Percentiles rank a stretch among this genome's conserved stretches.
Evolutionary conservation across 129 eudicot species (phyloP).

Genomic region (Chrysanthemum lavandulifolium): DNA sequence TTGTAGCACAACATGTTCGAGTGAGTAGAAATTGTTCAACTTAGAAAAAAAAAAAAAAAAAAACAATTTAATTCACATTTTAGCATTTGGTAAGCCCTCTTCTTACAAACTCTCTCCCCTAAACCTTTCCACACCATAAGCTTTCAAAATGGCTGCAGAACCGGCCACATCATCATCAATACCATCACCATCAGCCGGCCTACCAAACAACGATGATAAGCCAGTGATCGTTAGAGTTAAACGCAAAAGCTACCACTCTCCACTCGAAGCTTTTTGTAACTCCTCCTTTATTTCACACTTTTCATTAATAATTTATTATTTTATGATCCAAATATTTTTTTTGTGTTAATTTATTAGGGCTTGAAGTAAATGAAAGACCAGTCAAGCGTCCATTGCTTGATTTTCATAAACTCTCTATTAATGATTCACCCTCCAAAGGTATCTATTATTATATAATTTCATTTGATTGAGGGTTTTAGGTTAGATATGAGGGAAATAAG

Average conservation of each 20-base stretch:
- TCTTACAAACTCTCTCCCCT: no score
- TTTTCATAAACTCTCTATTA: conserved; percentile 70
- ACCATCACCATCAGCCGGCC: no score
- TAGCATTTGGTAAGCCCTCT: no score
- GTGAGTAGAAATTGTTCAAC: no score
- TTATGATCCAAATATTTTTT: background rate
- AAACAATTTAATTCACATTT: no score
- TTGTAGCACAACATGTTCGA: no score
- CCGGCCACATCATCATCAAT: no score
- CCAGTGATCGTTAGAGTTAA: conserved; percentile 84
- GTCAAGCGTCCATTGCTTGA: conserved; percentile 70
- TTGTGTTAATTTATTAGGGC: conserved; percentile 62
- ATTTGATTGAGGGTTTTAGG: no score
- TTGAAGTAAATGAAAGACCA: conserved; percentile 88
- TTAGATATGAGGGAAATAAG: no score
- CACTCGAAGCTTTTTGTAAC: conserved; percentile 81
- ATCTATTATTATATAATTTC: no score
- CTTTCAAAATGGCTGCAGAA: background rate
- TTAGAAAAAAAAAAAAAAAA: no score
- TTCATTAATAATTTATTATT: background rate
- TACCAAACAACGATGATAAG: conserved; percentile 37
- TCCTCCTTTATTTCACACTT: background rate
- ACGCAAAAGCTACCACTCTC: conserved; percentile 74
- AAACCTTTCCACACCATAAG: no score
- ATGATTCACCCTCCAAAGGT: conserved; percentile 53